These are phyloP conservation scores for Clarireedia hainanense DNA, from an alignment of 2,329 filamentous ascomycete species.

Conservation along the genomic window DNA sequence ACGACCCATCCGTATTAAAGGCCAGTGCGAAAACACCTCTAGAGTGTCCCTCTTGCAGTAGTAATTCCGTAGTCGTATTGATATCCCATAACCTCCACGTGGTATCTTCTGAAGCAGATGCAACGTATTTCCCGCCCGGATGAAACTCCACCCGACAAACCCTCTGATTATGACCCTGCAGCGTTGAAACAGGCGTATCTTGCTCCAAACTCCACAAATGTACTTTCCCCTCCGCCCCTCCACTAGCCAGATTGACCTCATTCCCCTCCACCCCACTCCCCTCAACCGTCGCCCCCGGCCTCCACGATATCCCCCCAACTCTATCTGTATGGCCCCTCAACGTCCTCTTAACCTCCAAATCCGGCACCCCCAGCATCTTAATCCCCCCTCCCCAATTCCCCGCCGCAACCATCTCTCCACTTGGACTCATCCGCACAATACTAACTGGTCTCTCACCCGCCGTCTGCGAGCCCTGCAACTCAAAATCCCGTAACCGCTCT, in stretches of 20 bases:
- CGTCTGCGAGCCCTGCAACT: constrained; percentile 88
- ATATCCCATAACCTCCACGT: constrained; percentile 98
- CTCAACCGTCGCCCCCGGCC: constrained; percentile 70
- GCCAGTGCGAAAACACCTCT: constrained; percentile 84
- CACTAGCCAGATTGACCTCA: constrained; percentile 78
- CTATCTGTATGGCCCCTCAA: constrained; percentile 82
- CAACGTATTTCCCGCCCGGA: constrained; percentile 80
- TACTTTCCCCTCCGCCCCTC: constrained; percentile 79
- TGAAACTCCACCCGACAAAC: constrained; percentile 94
- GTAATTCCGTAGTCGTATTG: constrained; percentile 71
- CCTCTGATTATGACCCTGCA: constrained; percentile 76
- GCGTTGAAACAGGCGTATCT: constrained; percentile 74
- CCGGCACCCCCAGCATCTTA: constrained; percentile 76
- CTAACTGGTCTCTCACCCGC: constrained; percentile 86
- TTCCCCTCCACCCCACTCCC: constrained; percentile 63
- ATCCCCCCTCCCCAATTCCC: constrained; percentile 92
- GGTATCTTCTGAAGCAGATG: constrained; percentile 90
- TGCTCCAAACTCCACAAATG: constrained; percentile 85
- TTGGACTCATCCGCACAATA: constrained; percentile 84
- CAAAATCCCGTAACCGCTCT: constrained; percentile 72
- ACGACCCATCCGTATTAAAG: constrained; percentile 86
- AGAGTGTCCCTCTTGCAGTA: constrained; percentile 90
- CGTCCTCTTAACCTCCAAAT: constrained; percentile 65
- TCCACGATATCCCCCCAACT: constrained; percentile 86
- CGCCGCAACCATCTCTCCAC: constrained; percentile 73